These are phyloP conservation scores for Xylaria palmicola DNA, from an alignment of 495 filamentous ascomycete genomes.

Conservation along the genomic window DNA sequence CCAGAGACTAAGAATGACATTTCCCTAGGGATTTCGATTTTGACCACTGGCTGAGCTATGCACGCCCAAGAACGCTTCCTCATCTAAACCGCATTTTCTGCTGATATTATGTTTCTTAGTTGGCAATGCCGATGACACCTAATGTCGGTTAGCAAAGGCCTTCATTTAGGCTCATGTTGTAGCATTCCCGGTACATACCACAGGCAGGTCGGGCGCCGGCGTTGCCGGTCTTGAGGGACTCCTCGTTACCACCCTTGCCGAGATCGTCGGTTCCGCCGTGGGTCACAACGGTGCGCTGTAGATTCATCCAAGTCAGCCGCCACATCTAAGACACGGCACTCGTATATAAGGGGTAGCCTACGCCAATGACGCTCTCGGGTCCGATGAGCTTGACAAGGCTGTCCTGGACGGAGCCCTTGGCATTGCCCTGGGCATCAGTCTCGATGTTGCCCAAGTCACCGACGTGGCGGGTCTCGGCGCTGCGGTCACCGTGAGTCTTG, in stretches of 20 bases:
- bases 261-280: conserved; percentile 95
- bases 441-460: conserved; percentile 97
- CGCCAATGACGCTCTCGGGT: conserved; percentile 90
- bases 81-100: conserved; percentile 6
- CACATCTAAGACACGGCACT: neutral
- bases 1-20: neutral
- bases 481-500: conserved; percentile 88
- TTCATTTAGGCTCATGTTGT: neutral
- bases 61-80: conserved; percentile 10
- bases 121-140: conserved; percentile 88
- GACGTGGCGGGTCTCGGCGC: conserved; percentile 82
- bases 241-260: conserved; percentile 81
- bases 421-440: conserved; percentile 87
- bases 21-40: conserved; percentile 5
- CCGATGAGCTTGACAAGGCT: conserved; percentile 90
- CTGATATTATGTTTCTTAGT: conserved; percentile 32
- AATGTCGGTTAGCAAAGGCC: conserved; percentile 14
- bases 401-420: conserved; percentile 73
- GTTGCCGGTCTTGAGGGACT: conserved; percentile 97
- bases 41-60: conserved; percentile 12
- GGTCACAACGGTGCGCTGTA: conserved; percentile 87
- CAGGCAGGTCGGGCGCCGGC: conserved; percentile 90
- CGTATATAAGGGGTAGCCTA: conserved; percentile 47
- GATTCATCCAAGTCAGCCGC: conserved; percentile 20
- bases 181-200: conserved; percentile 52